Evolutionary conservation across 2,329 filamentous ascomycete species (phyloP), one percentile per base, ranked within the genome.

Genomic region (Ascochyta lentis): DNA sequence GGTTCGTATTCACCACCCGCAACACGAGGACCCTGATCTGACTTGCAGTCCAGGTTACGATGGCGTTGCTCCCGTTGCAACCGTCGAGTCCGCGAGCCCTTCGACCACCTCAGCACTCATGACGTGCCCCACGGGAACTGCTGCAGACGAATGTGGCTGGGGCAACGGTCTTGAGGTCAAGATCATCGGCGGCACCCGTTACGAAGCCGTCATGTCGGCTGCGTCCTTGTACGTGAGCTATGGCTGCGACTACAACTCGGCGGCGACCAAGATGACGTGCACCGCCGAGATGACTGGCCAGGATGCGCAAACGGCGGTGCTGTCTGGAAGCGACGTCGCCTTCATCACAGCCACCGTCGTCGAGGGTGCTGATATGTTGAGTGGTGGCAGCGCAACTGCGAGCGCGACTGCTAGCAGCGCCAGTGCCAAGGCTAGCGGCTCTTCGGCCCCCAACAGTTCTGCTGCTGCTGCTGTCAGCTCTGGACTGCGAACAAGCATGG

Each of bases 271-370:
- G 33, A 68, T 71, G 66, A 65, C 59, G 0, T 72, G 71, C 53
- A 66, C 55, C 3, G 69, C 66, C 4, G 52, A 58, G 19, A 62
- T 68, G 45, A 54, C 59, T 4, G 65, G 60, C 9, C 60, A 61
- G 27, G 62, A 65, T 13, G 51, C 61, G 2, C 54, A 58, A 19
- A 67, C 64, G 4, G 61, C 63, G 1, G 54, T 59, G 0, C 51
- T 71, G 6, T 58, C 60, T 0, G 61, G 61, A 3, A 52, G 31
- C n/a, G 60, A 69, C 8, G 56, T 70, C 12, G 40, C 39, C 3
- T 68, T 71, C 27, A 40, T 63, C 23, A 59, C 64, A 13, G 68
- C 66, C 5, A 64, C 60, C 3, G 62, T 72, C 19, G 61, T 68
- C 3, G 56, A 59, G 19, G 69, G 69, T 8, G 60, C 58, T 33